Percentiles rank a stretch among this genome's conserved stretches.
phyloP scores from a whole-genome alignment of 129 eudicot species.

The Mikania micrantha region DNA sequence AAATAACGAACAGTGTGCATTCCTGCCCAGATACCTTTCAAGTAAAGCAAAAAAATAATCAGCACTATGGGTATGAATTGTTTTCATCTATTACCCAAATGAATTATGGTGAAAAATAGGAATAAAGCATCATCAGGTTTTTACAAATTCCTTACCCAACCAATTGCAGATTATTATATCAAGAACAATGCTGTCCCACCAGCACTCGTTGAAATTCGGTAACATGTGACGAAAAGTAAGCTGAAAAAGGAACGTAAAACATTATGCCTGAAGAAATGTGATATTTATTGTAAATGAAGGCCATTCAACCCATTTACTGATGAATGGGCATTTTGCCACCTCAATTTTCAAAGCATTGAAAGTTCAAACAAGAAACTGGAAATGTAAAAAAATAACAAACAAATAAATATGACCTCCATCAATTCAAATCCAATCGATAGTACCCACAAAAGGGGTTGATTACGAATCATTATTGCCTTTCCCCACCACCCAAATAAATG shows the following conservation, averaged over 20 bases:
- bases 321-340: neutral
- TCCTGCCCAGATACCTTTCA: slow-evolving; percentile 95
- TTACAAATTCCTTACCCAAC: slow-evolving; percentile 57
- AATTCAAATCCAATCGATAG: slow-evolving; percentile 91
- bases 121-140: neutral
- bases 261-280: neutral
- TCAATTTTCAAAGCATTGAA: neutral
- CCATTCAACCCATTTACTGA: neutral
- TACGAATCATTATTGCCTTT: slow-evolving; percentile 99
- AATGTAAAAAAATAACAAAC: too few species aligned
- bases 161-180: slow-evolving; percentile 95
- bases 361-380: neutral
- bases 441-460: slow-evolving; percentile 97
- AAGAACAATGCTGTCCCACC: slow-evolving; percentile 99
- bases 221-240: slow-evolving; percentile 97
- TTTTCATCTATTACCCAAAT: neutral
- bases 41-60: neutral
- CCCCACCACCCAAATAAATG: slow-evolving; percentile 99
- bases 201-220: slow-evolving; percentile 96
- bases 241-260: slow-evolving; percentile 32
- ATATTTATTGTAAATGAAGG: neutral
- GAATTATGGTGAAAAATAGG: neutral
- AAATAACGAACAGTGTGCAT: slow-evolving; percentile 92
- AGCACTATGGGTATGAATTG: neutral
- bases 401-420: slow-evolving; percentile 90